Evolutionary conservation across 495 filamentous ascomycete genomes (phyloP).

Genomic region (Podospora australis): DNA sequence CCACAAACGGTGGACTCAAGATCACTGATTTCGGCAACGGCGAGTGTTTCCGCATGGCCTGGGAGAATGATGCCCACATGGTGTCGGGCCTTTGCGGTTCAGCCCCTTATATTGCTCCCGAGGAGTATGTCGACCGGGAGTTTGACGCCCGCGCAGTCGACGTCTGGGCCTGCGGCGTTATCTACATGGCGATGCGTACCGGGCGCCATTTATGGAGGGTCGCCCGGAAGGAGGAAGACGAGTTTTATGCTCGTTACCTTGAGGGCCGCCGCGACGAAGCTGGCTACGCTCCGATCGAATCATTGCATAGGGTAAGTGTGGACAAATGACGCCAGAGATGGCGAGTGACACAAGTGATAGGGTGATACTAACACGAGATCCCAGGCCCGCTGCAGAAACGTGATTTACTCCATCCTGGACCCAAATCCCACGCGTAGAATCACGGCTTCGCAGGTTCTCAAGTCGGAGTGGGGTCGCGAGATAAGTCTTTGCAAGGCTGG

Average conservation of each 20-base stretch:
- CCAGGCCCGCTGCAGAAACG: constrained; percentile 93
- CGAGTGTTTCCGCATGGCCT: constrained; percentile 99
- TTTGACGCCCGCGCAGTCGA: constrained; percentile 97
- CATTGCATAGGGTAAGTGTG: constrained; percentile 78
- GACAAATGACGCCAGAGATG: no score
- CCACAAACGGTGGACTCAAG: constrained; percentile 88
- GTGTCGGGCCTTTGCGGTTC: constrained; percentile 93
- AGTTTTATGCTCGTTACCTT: constrained; percentile 91
- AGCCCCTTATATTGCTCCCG: constrained; percentile 94
- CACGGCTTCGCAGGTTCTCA: constrained; percentile 91
- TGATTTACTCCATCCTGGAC: constrained; percentile 97
- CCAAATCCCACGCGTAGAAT: constrained; percentile 90
- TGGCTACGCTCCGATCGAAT: constrained; percentile 94
- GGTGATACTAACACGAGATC: no score
- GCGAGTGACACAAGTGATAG: no score
- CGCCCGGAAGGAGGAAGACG: constrained; percentile 90
- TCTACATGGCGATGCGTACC: constrained; percentile 99
- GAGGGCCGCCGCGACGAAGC: constrained; percentile 88
- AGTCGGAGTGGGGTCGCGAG: constrained; percentile 96
- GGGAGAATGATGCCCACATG: constrained; percentile 98
- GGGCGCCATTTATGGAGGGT: constrained; percentile 94
- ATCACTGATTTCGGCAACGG: constrained; percentile 99
- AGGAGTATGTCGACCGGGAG: constrained; percentile 91
- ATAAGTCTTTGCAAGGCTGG: constrained; percentile 95
- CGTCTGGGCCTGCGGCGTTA: constrained; percentile 95